Evolutionary conservation across 257 asterid species (phyloP).

Genomic region (Solanum ossicruentum): DNA sequence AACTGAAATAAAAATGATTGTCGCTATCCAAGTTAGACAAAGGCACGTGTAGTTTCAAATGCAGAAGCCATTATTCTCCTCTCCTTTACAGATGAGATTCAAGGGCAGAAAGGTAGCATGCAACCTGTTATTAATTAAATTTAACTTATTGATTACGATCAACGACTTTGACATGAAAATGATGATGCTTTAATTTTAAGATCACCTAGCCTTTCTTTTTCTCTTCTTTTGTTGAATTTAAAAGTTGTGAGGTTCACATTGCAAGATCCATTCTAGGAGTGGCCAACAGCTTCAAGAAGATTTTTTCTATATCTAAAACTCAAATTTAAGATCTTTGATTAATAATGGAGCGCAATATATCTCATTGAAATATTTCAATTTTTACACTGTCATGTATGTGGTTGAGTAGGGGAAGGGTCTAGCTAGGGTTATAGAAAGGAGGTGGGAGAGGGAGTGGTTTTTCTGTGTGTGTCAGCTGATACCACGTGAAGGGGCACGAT

Average conservation of each 20-base stretch:
- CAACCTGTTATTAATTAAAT: not conserved
- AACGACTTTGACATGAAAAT: not conserved
- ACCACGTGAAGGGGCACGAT: not conserved
- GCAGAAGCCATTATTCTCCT: not conserved
- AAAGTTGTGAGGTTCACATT: too few species aligned
- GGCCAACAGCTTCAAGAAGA: too few species aligned
- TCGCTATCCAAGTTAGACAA: slow-evolving; percentile 10
- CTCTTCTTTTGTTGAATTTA: not conserved
- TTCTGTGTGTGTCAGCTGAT: not conserved
- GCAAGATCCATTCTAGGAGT: too few species aligned
- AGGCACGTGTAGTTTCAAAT: not conserved
- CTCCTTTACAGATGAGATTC: not conserved
- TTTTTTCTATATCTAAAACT: too few species aligned
- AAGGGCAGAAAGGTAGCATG: not conserved
- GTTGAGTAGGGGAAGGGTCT: not conserved
- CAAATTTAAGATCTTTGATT: too few species aligned
- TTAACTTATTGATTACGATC: not conserved
- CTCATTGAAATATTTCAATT: too few species aligned
- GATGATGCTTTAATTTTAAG: not conserved
- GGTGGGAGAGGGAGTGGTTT: not conserved
- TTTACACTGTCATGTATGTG: not conserved
- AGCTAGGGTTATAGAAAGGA: not conserved
- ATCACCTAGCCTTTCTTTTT: not conserved
- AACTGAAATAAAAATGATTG: slow-evolving; percentile 21
- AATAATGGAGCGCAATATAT: too few species aligned